Conservation (phyloP, 2,329 filamentous ascomycete species). For the Zarea fungicola region DNA sequence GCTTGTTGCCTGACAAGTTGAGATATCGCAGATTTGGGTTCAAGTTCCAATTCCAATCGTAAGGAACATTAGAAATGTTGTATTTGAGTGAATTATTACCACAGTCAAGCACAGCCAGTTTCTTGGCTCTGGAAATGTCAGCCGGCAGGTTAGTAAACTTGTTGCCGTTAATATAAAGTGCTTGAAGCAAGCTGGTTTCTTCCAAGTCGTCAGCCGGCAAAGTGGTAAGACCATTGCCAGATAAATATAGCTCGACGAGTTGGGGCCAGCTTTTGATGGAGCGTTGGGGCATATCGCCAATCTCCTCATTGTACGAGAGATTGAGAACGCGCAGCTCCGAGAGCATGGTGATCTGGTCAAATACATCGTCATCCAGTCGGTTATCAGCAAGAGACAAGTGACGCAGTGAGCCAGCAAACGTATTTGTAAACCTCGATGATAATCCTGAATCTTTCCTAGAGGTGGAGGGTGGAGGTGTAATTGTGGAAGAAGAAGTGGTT, state of each 20-base stretch:
- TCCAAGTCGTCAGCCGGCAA: conserved; percentile 91
- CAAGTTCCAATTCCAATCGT: conserved; percentile 99
- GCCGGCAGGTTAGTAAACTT: conserved; percentile 96
- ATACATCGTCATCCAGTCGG: conserved; percentile 87
- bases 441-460: conserved; percentile 84
- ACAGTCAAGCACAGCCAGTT: conserved; percentile 86
- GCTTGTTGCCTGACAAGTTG: conserved; percentile 94
- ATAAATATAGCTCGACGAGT: conserved; percentile 86
- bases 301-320: conserved; percentile 80
- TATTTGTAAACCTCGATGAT: conserved; percentile 72
- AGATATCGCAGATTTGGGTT: conserved; percentile 93
- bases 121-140: conserved; percentile 89
- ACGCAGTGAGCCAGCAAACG: conserved; percentile 80
- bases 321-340: conserved; percentile 84
- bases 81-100: conserved; percentile 95
- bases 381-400: conserved; percentile 92
- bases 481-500: conserved; percentile 39
- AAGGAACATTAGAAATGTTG: conserved; percentile 98
- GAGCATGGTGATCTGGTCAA: conserved; percentile 81
- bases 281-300: conserved; percentile 86
- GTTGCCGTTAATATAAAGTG: conserved; percentile 94
- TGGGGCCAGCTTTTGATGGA: conserved; percentile 87
- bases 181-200: conserved; percentile 78
- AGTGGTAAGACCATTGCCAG: conserved; percentile 88
- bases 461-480: conserved; percentile 45